Percentiles rank a stretch among this genome's conserved stretches.
Evolutionary conservation across 2,329 filamentous ascomycete genomes (phyloP).

Genomic region (Chalara sp.): DNA sequence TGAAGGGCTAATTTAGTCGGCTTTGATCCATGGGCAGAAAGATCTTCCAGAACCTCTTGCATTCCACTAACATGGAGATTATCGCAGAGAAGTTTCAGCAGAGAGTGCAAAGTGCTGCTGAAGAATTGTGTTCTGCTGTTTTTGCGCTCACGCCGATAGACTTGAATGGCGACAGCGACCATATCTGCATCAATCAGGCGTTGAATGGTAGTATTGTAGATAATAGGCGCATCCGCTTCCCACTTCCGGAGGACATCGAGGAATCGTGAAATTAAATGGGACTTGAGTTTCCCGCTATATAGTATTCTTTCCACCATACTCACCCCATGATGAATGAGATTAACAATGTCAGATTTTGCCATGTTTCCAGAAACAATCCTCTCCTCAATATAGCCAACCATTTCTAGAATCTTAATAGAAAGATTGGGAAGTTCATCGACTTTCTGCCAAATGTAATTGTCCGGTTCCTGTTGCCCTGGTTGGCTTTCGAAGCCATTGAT

Average conservation of each 20-base stretch:
- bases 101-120: conserved; percentile 17
- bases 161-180: conserved; percentile 12
- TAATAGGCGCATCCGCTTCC: conserved; percentile 7
- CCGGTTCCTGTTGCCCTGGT: background rate
- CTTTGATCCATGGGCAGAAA: conserved; percentile 22
- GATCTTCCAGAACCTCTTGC: conserved; percentile 31
- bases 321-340: background rate
- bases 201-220: conserved; percentile 14
- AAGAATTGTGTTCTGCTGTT: conserved; percentile 10
- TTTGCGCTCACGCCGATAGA: conserved; percentile 18
- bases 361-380: background rate
- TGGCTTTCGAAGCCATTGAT: conserved; percentile 4
- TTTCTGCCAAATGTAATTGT: conserved; percentile 11
- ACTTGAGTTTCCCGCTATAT: background rate
- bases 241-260: conserved; percentile 13
- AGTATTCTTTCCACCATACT: background rate
- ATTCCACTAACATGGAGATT: conserved; percentile 27
- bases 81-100: conserved; percentile 26
- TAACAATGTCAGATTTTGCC: too few species aligned
- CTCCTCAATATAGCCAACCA: background rate
- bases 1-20: conserved; percentile 25
- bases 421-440: conserved; percentile 11
- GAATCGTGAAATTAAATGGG: background rate
- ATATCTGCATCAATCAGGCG: conserved; percentile 16
- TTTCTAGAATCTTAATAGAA: background rate